Conservation (phyloP, 768 basidiomycete genomes). For the Xanthoconium stramineum region DNA sequence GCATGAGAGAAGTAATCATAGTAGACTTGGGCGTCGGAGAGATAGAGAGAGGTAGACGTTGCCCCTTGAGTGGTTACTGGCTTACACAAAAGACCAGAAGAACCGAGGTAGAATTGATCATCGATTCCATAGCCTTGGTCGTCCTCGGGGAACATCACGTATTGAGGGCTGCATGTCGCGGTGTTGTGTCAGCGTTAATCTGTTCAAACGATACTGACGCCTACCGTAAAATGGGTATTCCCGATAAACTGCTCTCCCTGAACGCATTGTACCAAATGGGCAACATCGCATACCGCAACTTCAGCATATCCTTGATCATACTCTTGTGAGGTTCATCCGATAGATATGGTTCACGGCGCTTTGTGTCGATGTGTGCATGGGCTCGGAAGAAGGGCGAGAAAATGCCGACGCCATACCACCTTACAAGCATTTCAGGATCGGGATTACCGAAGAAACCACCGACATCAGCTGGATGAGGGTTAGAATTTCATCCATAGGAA, state of each 20-base stretch:
- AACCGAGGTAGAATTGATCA: slow-evolving; percentile 91
- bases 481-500: neutral
- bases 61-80: slow-evolving; percentile 78
- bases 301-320: slow-evolving; percentile 73
- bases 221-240: slow-evolving; percentile 80
- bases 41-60: slow-evolving; percentile 70
- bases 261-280: slow-evolving; percentile 99
- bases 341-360: slow-evolving; percentile 93
- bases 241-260: slow-evolving; percentile 78
- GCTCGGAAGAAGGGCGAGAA: slow-evolving; percentile 99
- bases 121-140: slow-evolving; percentile 82
- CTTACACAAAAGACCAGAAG: slow-evolving; percentile 86
- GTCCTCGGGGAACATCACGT: slow-evolving; percentile 89
- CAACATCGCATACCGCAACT: slow-evolving; percentile 80
- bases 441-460: slow-evolving; percentile 99
- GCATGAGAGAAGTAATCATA: slow-evolving; percentile 86
- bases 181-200: neutral
- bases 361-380: slow-evolving; percentile 97
- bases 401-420: slow-evolving; percentile 96
- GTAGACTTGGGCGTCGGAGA: slow-evolving; percentile 89
- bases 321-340: slow-evolving; percentile 86
- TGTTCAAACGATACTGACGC: slow-evolving; percentile 10
- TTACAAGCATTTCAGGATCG: slow-evolving; percentile 86
- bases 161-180: slow-evolving; percentile 75
- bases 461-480: slow-evolving; percentile 76